Evolutionary conservation across 805 yeast species (phyloP), one percentile per base, ranked within the genome.

Genomic region (Lachancea quebecensis): DNA sequence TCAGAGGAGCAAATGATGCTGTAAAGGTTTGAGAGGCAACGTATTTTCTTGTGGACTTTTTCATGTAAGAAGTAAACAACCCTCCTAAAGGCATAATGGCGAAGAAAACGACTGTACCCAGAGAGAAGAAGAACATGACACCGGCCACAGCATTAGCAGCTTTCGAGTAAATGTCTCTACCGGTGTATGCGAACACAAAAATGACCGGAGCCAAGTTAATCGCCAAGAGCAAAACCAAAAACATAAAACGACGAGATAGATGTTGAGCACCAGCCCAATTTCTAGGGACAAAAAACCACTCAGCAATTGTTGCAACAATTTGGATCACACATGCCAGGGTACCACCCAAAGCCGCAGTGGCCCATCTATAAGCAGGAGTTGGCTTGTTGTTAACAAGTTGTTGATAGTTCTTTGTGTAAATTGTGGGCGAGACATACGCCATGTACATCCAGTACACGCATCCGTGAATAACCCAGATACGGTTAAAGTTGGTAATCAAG

Each of bases 241-340:
- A 84, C 73, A 82, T 63, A 58, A 93, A 74, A 65, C 99, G 83
- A 70, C 96, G 87, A 33, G 88, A 72, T 63, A 93, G 77, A 66
- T 86, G 96, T 72, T 91, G 98, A 66, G 98, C 97, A 69, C 99
- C 99, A 31, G 98, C 95, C 98, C 98, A 93, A 57, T 83, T 79
- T 70, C 98, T 83, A 55, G 99, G 99, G 50, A 93, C 98, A 60
- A 89, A 93, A 64, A 81, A 73, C 96, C 96, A 91, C 70, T 93
- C 99, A 60, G 85, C 79, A 32, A 89, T 48, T 27, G 98, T 90
- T 41, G 99, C 99, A 47, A 78, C 55, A 49, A 93, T 75, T 70
- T 93, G 96, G 59, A 93, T 78, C 41, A 77, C 63, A 49, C 81
- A 69, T 43, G 97, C 98, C 57, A 91, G 74, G 41, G 85, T 68